phyloP scores from a whole-genome alignment of 495 filamentous ascomycete species.

The Hypoxylon perforatum region DNA sequence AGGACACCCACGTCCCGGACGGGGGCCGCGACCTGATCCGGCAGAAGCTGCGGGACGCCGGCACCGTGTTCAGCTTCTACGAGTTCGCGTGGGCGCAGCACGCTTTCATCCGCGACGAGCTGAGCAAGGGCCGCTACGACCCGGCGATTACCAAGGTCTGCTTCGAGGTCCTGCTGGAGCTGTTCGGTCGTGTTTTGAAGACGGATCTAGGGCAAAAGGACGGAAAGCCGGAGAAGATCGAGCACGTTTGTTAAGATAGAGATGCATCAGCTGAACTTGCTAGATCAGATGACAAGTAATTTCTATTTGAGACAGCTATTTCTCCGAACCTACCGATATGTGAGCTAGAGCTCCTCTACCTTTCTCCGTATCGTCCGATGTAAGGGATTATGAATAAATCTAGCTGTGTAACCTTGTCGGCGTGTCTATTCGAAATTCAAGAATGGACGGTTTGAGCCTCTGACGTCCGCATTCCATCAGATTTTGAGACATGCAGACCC shows the following conservation, averaged over 20 bases:
- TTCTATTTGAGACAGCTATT: not conserved
- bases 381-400: conserved; percentile 10
- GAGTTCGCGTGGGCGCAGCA: conserved; percentile 94
- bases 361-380: too few relatives aligned
- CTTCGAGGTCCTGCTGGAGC: conserved; percentile 88
- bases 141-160: conserved; percentile 87
- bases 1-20: conserved; percentile 90
- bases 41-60: conserved; percentile 80
- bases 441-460: not conserved
- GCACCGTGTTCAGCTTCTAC: conserved; percentile 82
- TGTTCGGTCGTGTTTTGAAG: conserved; percentile 83
- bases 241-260: conserved; percentile 65
- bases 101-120: conserved; percentile 95
- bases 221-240: conserved; percentile 61
- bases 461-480: conserved; percentile 10
- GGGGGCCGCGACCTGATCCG: conserved; percentile 88
- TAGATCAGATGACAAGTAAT: not conserved
- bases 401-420: conserved; percentile 17
- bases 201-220: conserved; percentile 73
- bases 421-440: not conserved
- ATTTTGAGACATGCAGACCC: conserved; percentile 30
- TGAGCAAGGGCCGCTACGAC: conserved; percentile 93
- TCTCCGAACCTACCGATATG: too few relatives aligned
- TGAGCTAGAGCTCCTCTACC: too few relatives aligned
- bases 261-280: too few relatives aligned